These are phyloP conservation scores for Trifolium dubium DNA, from an alignment of 306 rosid genomes.

Conservation along the genomic window DNA sequence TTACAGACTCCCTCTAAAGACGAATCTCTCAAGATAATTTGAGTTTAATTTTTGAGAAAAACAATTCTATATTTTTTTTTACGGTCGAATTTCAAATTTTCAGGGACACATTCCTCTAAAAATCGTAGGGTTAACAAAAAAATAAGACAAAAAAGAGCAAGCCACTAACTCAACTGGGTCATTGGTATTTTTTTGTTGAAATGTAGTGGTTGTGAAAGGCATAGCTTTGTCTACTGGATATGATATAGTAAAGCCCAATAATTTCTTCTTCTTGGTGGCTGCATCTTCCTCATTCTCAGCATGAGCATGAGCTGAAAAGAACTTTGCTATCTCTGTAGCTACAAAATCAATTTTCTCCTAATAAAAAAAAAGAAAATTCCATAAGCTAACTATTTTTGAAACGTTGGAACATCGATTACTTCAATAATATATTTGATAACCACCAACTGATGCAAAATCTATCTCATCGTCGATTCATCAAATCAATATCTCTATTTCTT, in stretches of 20 bases:
- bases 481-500: no score
- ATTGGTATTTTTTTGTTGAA: slow-evolving; percentile 54
- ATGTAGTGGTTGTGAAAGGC: slow-evolving; percentile 44
- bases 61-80: no score
- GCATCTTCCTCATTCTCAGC: slow-evolving; percentile 25
- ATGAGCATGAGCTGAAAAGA: slow-evolving; percentile 51
- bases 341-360: slow-evolving; percentile 61
- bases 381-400: no score
- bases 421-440: no score
- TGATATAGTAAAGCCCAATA: slow-evolving; percentile 65
- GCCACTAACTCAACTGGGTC: slow-evolving; percentile 61
- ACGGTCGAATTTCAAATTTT: no score
- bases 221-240: slow-evolving; percentile 46
- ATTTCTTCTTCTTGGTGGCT: slow-evolving; percentile 39
- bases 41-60: no score
- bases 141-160: neutral
- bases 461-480: no score
- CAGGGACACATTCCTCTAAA: no score
- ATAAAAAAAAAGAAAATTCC: neutral
- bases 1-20: no score
- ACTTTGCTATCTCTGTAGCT: slow-evolving; percentile 64
- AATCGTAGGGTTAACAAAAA: neutral
- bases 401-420: no score
- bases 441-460: no score
- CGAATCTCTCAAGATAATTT: no score